Base-by-base conservation (phyloP, 345 rosid genomes). In the Eucalyptus regnans region DNA sequence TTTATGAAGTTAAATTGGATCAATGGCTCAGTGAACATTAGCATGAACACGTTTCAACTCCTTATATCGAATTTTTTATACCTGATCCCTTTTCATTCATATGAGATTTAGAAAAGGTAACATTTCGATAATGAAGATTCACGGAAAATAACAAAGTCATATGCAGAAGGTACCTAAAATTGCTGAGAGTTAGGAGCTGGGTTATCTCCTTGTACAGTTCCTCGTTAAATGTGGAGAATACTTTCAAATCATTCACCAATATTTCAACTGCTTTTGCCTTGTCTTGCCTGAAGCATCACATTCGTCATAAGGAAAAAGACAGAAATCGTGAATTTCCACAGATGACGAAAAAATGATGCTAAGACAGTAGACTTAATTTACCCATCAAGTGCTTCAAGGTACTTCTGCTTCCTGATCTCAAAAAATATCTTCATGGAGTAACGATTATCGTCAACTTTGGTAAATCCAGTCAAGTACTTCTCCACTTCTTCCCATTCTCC, bases 141-240 rank as follows among this genome's bases (percentile, higher is more conserved):
- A 76, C 9, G 3, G 48, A 41, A 76, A 76, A 76, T 25, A 31
- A 49, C 54, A 7, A 86, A 54, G 87, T 20, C 83, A 41, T 76
- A 41, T 76, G 68, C 2, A 7, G 80, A 52, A 90, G 71, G 58
- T 89, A 96, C 99, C 99, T 95, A 89, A 97, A 97, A 90, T 97
- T 96, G 84, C 88, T 94, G 50, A 97, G 94, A 58, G 98, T 94
- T 37, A 97, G 91, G 62, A 97, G 97, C 88, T 95, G 99, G 86
- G 99, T 97, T 86, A 97, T 95, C 89, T 97, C 99, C 92, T 95
- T 96, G 92, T 92, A 97, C 87, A 96, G 94, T 18, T 95, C 99
- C 91, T 95, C 99, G 88, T 96, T 96, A 92, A 96, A 96, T 11
- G 98, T 94, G 7, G 98, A 92, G 89, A 97, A 97, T 64, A 96